Evolutionary conservation across 1,284 basidiomycete species (phyloP), one percentile per base, ranked within the genome.

Genomic region (Gymnopus androsaceus): DNA sequence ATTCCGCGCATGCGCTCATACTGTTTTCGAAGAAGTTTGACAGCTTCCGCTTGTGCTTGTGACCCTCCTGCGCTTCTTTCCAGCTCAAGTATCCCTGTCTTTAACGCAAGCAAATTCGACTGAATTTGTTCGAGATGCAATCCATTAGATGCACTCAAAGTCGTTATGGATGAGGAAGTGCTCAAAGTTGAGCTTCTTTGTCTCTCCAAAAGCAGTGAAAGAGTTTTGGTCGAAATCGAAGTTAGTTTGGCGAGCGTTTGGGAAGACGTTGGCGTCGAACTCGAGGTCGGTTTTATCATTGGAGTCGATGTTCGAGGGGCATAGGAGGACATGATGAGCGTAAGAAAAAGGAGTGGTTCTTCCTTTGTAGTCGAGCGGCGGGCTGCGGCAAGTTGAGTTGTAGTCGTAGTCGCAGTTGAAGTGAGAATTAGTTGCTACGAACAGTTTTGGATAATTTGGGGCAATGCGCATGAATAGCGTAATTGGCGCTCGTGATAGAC

Each of bases 1-100:
- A 91, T 90, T 3, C 69, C 76, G 48, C 83, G 69, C 80, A 91
- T 83, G n/a, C 88, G 75, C 63, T 85, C 84, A 66, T 86, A 87
- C 70, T 91, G 89, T 57, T 72, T 82, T 51, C 81, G 73, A 51
- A 90, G 67, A 12, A 83, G 70, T 28, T 67, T 72, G 2, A 77
- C 72, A 8, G 77, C 75, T 52, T 79, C 77, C 2, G 66, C 58
- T 31, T 50, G 48, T 15, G 48, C 8, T 3, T 37, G 33, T 25
- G 46, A 48, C 19, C 31, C 27, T 15, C 19, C 31, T 34, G 28
- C 31, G 14, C 28, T 30, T 27, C 27, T 12, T 64, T 88, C 84
- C 51, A 90, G 69, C 25, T 78, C 78, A 6, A 84, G 63, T 34
- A 91, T 82, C 0, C 88, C 89, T 9, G 68, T 69, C 19, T 82